phyloP scores from a whole-genome alignment of 495 filamentous ascomycete genomes.

The Neurospora sp. region DNA sequence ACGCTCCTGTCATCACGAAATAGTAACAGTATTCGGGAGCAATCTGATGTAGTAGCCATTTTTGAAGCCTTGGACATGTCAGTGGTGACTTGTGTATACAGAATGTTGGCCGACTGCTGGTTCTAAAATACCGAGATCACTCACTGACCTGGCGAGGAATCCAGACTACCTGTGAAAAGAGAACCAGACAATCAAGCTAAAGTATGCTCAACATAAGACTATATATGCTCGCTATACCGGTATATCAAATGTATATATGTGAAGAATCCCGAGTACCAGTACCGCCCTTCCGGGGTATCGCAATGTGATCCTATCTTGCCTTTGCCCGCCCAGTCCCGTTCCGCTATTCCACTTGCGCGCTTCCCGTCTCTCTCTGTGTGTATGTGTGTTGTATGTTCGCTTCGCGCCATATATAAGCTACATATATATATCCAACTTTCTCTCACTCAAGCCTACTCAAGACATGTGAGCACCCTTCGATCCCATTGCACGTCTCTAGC shows the following conservation, averaged over 20 bases:
- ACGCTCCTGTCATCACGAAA: not conserved
- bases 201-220: not conserved
- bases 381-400: not conserved
- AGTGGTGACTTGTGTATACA: not conserved
- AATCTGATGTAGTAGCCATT: not conserved
- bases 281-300: not conserved
- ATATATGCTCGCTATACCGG: not conserved
- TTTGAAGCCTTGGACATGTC: not conserved
- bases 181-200: not conserved
- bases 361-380: not conserved
- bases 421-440: not conserved
- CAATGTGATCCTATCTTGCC: not conserved
- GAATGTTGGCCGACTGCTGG: too few species aligned
- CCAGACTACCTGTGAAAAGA: not conserved
- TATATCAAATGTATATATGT: not conserved
- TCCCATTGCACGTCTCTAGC: not conserved
- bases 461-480: not conserved
- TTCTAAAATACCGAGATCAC: not conserved
- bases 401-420: not conserved
- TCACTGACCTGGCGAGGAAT: not conserved
- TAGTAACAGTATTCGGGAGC: not conserved
- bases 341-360: not conserved
- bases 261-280: not conserved
- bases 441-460: not conserved
- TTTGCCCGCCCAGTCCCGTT: not conserved